These are phyloP conservation scores for Nemania serpens DNA, from an alignment of 2,329 filamentous ascomycete species.

Conservation along the genomic window DNA sequence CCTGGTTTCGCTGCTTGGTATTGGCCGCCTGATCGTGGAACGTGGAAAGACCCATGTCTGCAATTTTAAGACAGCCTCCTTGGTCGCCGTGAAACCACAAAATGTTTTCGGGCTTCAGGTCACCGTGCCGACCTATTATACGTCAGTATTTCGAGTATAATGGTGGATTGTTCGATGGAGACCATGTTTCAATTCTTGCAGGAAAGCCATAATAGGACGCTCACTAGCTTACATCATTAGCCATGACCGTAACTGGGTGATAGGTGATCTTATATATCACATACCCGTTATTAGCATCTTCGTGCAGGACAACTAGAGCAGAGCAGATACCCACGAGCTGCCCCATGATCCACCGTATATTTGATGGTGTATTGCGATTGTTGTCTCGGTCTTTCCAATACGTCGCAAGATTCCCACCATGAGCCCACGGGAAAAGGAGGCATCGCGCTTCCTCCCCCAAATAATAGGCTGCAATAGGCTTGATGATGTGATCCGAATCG, in stretches of 20 bases:
- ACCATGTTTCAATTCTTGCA: background rate
- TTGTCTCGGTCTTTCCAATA: background rate
- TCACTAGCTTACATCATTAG: conserved; percentile 3
- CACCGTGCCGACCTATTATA: conserved; percentile 3
- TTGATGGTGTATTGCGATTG: background rate
- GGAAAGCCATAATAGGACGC: background rate
- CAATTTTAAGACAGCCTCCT: background rate
- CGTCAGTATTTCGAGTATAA: background rate
- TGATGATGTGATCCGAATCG: conserved; percentile 10
- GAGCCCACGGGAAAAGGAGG: conserved; percentile 19
- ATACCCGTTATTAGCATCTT: background rate
- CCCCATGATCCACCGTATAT: background rate
- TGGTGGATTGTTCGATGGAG: background rate
- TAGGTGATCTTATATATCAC: background rate
- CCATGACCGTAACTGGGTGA: background rate
- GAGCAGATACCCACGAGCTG: conserved; percentile 6
- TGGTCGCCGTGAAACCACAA: background rate
- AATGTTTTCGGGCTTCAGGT: conserved; percentile 5
- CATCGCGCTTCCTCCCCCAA: conserved; percentile 4
- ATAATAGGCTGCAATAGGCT: conserved; percentile 16
- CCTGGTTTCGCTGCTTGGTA: background rate
- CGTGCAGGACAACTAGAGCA: background rate
- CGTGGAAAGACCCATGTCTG: background rate
- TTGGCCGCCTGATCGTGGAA: conserved; percentile 1
- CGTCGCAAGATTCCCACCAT: conserved; percentile 10